These are phyloP conservation scores for Rheum nobile DNA, from an alignment of 148 eudicot genomes.

Conservation along the genomic window DNA sequence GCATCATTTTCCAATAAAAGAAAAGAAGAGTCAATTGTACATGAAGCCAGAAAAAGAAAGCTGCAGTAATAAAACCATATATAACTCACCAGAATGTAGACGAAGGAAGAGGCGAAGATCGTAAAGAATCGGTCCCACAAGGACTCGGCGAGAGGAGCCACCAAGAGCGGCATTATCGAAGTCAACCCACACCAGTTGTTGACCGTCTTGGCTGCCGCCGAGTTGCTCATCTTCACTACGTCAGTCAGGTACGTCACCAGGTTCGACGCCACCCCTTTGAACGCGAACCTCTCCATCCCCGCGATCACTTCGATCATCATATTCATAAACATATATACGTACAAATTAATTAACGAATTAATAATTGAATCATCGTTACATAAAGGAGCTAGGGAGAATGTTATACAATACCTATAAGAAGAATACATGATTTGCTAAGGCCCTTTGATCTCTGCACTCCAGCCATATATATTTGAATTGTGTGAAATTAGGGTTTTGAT, in stretches of 20 bases:
- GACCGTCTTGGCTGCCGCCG: constrained; percentile 74
- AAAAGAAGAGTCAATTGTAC: no score
- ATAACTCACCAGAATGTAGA: constrained; percentile 53
- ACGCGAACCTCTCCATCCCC: constrained; percentile 93
- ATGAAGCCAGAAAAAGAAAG: no score
- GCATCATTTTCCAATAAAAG: no score
- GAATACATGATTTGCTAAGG: constrained; percentile 61
- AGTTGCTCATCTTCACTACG: constrained; percentile 64
- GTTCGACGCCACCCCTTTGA: constrained; percentile 99
- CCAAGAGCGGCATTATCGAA: constrained; percentile 68
- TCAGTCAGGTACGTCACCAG: constrained; percentile 73
- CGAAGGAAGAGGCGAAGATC: constrained; percentile 41
- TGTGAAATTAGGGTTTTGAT: background rate
- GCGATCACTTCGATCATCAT: constrained; percentile 35
- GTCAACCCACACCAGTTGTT: constrained; percentile 83
- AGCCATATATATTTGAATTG: constrained; percentile 22
- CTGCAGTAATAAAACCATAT: no score
- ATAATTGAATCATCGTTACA: background rate
- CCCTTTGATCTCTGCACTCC: constrained; percentile 19
- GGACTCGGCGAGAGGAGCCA: constrained; percentile 70
- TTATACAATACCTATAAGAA: constrained; percentile 48
- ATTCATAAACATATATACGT: background rate
- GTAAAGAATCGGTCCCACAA: constrained; percentile 65
- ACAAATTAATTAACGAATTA: no score
- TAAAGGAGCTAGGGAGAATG: background rate